Percentiles rank a stretch among this genome's conserved stretches.
Conservation (phyloP, 495 filamentous ascomycete genomes). For the Diplogelasinospora grovesii region DNA sequence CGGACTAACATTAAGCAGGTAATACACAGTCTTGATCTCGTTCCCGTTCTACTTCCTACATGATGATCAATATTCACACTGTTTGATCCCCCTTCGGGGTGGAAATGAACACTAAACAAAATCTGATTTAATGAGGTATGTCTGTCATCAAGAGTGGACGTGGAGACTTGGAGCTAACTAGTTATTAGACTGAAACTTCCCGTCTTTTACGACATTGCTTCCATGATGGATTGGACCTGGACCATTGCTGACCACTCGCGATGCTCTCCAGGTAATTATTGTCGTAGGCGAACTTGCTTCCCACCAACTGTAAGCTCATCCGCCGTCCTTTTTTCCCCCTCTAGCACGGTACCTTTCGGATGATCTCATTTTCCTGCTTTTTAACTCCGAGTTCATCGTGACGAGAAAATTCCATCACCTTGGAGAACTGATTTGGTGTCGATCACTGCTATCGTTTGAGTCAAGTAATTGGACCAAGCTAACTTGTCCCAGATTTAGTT, state of each 20-base stretch:
- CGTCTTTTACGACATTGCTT: conserved; percentile 4
- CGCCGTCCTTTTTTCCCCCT: conserved; percentile 10
- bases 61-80: conserved; percentile 86
- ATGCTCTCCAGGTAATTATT: conserved; percentile 31
- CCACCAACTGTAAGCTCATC: conserved; percentile 14
- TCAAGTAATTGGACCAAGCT: conserved; percentile 10
- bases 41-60: conserved; percentile 21
- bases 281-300: conserved; percentile 8
- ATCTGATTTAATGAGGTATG: conserved; percentile 99
- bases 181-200: conserved; percentile 28
- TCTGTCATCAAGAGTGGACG: conserved; percentile 3
- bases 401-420: conserved; percentile 82
- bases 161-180: conserved; percentile 34
- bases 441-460: conserved; percentile 1
- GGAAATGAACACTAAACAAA: conserved; percentile 80
- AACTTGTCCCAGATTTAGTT: conserved; percentile 13
- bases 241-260: conserved; percentile 21
- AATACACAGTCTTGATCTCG: conserved; percentile 20
- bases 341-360: conserved; percentile 64
- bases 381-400: conserved; percentile 64
- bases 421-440: conserved; percentile 77
- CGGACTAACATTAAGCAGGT: conserved; percentile 42
- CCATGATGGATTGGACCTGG: conserved; percentile 9
- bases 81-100: conserved; percentile 70
- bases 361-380: conserved; percentile 60